These are phyloP conservation scores for Rhypophila decipiens DNA, from an alignment of 495 filamentous ascomycete species.

Conservation along the genomic window DNA sequence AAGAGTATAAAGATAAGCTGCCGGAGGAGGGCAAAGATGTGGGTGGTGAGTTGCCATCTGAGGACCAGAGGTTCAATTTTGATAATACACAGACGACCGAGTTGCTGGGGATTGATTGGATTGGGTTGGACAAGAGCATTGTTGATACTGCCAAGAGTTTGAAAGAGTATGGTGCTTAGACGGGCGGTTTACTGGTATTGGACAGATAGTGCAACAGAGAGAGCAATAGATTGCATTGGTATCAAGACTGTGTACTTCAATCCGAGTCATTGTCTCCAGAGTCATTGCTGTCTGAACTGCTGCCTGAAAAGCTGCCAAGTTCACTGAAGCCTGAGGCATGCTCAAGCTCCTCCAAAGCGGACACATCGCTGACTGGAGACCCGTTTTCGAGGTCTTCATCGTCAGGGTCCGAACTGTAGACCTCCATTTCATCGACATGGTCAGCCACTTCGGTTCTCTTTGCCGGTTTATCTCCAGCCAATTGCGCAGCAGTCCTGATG, in stretches of 20 bases:
- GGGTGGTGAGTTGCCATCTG: slow-evolving; percentile 28
- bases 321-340: too few species aligned
- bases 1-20: slow-evolving; percentile 42
- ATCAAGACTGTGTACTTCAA: too few species aligned
- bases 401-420: too few species aligned
- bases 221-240: background rate
- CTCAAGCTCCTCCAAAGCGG: too few species aligned
- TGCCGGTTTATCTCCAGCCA: too few species aligned
- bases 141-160: slow-evolving; percentile 53
- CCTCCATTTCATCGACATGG: too few species aligned
- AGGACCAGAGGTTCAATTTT: slow-evolving; percentile 36
- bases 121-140: slow-evolving; percentile 47
- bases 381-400: too few species aligned
- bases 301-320: too few species aligned
- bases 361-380: background rate
- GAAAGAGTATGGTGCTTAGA: slow-evolving; percentile 31
- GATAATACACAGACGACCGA: slow-evolving; percentile 46
- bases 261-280: too few species aligned
- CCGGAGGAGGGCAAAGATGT: slow-evolving; percentile 25
- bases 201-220: background rate
- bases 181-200: background rate
- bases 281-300: too few species aligned
- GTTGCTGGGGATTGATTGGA: slow-evolving; percentile 53
- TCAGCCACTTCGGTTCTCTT: too few species aligned
- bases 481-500: too few species aligned